Base-by-base conservation (phyloP, 2,329 filamentous ascomycete genomes). In the Trichothecium roseum region DNA sequence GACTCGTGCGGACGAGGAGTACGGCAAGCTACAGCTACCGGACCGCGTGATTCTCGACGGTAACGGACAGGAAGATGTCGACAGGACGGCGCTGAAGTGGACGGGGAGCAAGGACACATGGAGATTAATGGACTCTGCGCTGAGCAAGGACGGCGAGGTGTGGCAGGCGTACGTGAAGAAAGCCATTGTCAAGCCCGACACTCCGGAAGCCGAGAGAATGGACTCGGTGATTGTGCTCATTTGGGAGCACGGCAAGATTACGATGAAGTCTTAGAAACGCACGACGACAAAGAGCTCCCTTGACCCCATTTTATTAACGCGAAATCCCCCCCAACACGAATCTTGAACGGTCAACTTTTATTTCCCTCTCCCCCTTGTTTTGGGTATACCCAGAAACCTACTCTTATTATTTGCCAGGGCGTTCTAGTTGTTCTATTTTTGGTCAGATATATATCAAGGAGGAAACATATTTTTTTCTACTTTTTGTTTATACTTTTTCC, bases 141-240 rank as follows among this genome's bases (percentile, higher is more conserved):
- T 51, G 1, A 52, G 51, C 3, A 42, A 50, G 2, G 44, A 54
- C 14, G 61, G 63, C 8, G 52, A 55, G 29, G 59, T 68, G 3
- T 63, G 63, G 63, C 65, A 69, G 51, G 63, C 61, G 0, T 69
- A 69, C 30, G 47, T 66, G 14, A 64, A 62, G 35, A 51, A 37
- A 26, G 48, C 47, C 36, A 40, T 13, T 14, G 18, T 10, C 42
- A 46, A 28, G 36, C 42, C 8, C 31, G 41, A 36, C 4, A 35
- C 10, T 22, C 50, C 50, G 29, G 49, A 49, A 18, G 40, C 41
- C 5, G 46, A 51, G 5, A 47, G 53, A 20, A 43, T 54, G 2
- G 60, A 64, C 38, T 64, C 60, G 16, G 48, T 63, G 4, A 55
- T 65, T 42, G 48, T 64, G 13, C 40, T 65, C 38, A 52, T 63